phyloP scores from a whole-genome alignment of 202 grass and related monocot genomes.

The Eragrostis tef region DNA sequence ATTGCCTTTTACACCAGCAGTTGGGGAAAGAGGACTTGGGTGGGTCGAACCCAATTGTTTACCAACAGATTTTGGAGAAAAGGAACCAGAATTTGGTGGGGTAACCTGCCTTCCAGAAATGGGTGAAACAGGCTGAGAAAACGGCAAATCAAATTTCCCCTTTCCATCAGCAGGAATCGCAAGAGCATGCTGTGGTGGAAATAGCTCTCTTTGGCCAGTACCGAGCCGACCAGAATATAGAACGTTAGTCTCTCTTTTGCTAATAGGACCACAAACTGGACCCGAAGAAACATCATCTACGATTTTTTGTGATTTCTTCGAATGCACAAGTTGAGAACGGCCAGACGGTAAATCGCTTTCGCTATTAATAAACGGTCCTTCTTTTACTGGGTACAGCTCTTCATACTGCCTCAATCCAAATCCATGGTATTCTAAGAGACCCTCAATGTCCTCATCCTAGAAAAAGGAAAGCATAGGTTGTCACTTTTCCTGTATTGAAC shows the following conservation, averaged over 20 bases:
- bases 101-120: slow-evolving; percentile 41
- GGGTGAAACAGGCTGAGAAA: slow-evolving; percentile 44
- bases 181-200: slow-evolving; percentile 38
- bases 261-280: slow-evolving; percentile 45
- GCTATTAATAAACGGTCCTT: slow-evolving; percentile 73
- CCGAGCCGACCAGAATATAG: slow-evolving; percentile 33
- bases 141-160: slow-evolving; percentile 20
- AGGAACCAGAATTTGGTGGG: slow-evolving; percentile 1
- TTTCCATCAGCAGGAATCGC: slow-evolving; percentile 32
- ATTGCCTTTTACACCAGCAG: slow-evolving; percentile 36
- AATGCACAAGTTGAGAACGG: slow-evolving; percentile 70
- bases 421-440: slow-evolving; percentile 77
- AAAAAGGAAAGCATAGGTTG: slow-evolving; percentile 39
- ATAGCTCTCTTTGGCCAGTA: slow-evolving; percentile 44
- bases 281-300: slow-evolving; percentile 64
- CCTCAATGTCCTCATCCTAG: slow-evolving; percentile 73
- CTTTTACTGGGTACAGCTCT: slow-evolving; percentile 80
- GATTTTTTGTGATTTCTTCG: slow-evolving; percentile 67
- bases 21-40: slow-evolving; percentile 45
- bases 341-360: slow-evolving; percentile 69
- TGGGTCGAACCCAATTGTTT: slow-evolving; percentile 40
- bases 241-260: slow-evolving; percentile 36
- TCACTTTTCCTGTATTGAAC: slow-evolving; percentile 22
- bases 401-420: slow-evolving; percentile 81
- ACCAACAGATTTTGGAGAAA: slow-evolving; percentile 45